phyloP scores from a whole-genome alignment of 2,329 filamentous ascomycete genomes.

The Verticillium alfalfae region DNA sequence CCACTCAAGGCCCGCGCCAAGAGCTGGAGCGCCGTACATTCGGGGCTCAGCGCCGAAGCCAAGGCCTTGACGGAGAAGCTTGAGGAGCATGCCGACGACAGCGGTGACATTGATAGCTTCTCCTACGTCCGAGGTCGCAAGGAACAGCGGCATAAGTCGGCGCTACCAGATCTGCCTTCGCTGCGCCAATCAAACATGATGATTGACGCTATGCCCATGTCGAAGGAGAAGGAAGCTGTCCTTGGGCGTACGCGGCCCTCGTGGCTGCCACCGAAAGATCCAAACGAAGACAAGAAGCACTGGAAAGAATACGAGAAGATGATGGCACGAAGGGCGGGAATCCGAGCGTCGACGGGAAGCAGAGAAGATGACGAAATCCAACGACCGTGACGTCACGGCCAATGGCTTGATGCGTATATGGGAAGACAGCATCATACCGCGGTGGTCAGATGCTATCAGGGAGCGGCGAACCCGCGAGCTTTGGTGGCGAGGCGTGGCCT shows the following conservation, averaged over 20 bases:
- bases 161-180: conserved; percentile 65
- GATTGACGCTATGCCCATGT: conserved; percentile 78
- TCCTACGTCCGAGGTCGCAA: conserved; percentile 17
- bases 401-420: conserved; percentile 57
- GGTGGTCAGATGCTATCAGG: conserved; percentile 66
- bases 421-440: conserved; percentile 71
- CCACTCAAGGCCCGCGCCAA: conserved; percentile 53
- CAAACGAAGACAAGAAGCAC: conserved; percentile 85
- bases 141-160: conserved; percentile 55
- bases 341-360: conserved; percentile 56
- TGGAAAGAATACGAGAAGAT: conserved; percentile 80
- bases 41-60: conserved; percentile 65
- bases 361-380: conserved; percentile 43
- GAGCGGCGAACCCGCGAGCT: conserved; percentile 68
- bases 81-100: conserved; percentile 67
- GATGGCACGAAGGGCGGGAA: conserved; percentile 60
- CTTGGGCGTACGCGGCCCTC: conserved; percentile 75
- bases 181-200: conserved; percentile 71
- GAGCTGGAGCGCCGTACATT: conserved; percentile 69
- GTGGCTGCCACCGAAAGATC: conserved; percentile 82
- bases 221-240: conserved; percentile 81
- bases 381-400: conserved; percentile 47
- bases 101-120: conserved; percentile 27
- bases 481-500: conserved; percentile 77
- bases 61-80: conserved; percentile 71